Base-by-base conservation (phyloP, 768 basidiomycete species). In the Leccinum barrowsii region DNA sequence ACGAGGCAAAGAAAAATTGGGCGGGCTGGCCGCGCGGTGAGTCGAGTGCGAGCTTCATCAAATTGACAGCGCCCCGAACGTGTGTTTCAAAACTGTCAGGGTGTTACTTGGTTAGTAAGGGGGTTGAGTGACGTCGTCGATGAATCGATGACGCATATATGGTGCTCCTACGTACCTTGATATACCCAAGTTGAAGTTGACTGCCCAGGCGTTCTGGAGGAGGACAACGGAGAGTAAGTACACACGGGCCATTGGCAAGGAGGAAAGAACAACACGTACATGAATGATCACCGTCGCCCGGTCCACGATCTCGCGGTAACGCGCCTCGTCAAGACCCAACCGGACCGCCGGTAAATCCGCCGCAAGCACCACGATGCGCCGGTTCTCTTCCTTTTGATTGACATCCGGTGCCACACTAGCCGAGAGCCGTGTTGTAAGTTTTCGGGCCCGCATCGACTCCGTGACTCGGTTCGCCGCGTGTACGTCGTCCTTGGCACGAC, bases 1-100 rank as follows among this genome's bases (percentile, higher is more conserved):
- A 82, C 32, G 82, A 83, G 19, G 77, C 75, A 64, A 84, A 83
- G 73, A 74, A 82, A 71, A 82, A 84, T 11, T 67, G 65, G 21
- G 80, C 74, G 13, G 70, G 70, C 15, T 61, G 53, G 7, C 62
- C 5, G 24, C 63, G 67, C 7, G 73, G 66, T 7, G 80, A 78
- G 6, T 69, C 62, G 22, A 81, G 75, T 17, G 77, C 76, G 8
- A 84, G 74, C 49, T 79, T 78, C 52, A 84, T 74, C 19, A 84
- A 67, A 66, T 84, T 81, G 56, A 77, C 68, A 5, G 76, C 80
- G 7, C 81, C 81, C 2, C 77, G 76, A 55, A 83, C 69, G 63
- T 83, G 81, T 8, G 74, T 68, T 24, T 80, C 79, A 50, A 79
- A 82, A 17, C 69, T 70, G 46, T 19, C 19, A 19, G n/a, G 10